phyloP scores from a whole-genome alignment of 2,329 filamentous ascomycete species.

The Incumbomyces delicatus region DNA sequence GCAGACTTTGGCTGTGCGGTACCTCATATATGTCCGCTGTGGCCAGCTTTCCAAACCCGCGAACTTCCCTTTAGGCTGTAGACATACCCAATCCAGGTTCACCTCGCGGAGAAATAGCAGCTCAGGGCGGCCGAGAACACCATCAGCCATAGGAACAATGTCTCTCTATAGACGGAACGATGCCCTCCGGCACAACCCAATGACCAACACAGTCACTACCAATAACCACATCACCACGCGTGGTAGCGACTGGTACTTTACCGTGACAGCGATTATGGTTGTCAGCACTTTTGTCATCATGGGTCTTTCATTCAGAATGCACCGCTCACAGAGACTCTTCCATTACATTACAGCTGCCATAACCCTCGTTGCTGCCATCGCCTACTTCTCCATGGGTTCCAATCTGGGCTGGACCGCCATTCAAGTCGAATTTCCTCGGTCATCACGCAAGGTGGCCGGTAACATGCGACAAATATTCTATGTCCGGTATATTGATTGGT shows the following conservation, averaged over 20 bases:
- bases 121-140: no score
- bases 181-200: slow-evolving; percentile 17
- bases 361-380: slow-evolving; percentile 35
- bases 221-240: slow-evolving; percentile 21
- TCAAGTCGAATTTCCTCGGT: slow-evolving; percentile 48
- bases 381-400: slow-evolving; percentile 59
- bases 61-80: no score
- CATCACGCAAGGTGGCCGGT: slow-evolving; percentile 37
- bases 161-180: slow-evolving; percentile 13
- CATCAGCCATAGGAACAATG: not conserved
- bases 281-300: slow-evolving; percentile 14
- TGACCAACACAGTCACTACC: slow-evolving; percentile 21
- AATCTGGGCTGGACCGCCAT: slow-evolving; percentile 56
- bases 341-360: slow-evolving; percentile 20
- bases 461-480: slow-evolving; percentile 56
- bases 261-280: slow-evolving; percentile 16
- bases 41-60: no score
- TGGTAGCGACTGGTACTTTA: slow-evolving; percentile 20
- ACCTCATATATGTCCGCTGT: no score
- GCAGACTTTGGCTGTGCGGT: no score
- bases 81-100: no score
- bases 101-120: no score
- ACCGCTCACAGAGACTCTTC: slow-evolving; percentile 15
- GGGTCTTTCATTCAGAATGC: slow-evolving; percentile 17
- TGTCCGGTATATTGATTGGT: slow-evolving; percentile 57